A percentile compares a stretch with the other conserved stretches of the same genome.
Evolutionary conservation across 176 grass and related monocot genomes (phyloP).

Genomic region (Musa itinerans): DNA sequence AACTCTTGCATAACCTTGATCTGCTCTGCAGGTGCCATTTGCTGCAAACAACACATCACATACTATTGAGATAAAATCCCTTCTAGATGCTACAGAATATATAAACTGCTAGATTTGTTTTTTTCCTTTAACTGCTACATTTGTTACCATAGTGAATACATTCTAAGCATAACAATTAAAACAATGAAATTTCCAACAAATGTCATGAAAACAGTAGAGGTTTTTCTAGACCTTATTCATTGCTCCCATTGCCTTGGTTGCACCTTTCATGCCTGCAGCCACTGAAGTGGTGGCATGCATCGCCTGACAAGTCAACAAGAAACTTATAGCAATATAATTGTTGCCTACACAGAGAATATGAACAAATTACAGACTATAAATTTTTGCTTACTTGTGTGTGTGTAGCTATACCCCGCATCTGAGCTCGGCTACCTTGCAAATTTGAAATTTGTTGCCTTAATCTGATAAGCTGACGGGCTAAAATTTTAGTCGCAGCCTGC

Average conservation of each 20-base stretch:
- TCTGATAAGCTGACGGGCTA: slow-evolving; percentile 77
- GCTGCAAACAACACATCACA: slow-evolving; percentile 38
- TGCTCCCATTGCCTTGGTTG: slow-evolving; percentile 84
- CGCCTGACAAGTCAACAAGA: slow-evolving; percentile 38
- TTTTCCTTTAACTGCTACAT: neutral
- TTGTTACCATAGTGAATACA: neutral
- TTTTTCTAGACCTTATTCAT: slow-evolving; percentile 64
- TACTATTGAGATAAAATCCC: slow-evolving; percentile 12
- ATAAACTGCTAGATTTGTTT: neutral
- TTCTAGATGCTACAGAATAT: neutral
- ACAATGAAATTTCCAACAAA: neutral
- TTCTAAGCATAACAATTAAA: neutral
- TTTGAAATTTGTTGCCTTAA: slow-evolving; percentile 93
- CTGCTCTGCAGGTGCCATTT: slow-evolving; percentile 91
- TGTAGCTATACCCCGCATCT: slow-evolving; percentile 74
- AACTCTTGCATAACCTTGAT: slow-evolving; percentile 96
- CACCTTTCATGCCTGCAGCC: slow-evolving; percentile 75
- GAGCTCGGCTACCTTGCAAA: slow-evolving; percentile 85
- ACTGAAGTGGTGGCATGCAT: slow-evolving; percentile 91
- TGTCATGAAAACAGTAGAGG: neutral
- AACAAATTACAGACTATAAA: slow-evolving; percentile 8
- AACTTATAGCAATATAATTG: slow-evolving; percentile 13
- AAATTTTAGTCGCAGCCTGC: slow-evolving; percentile 77
- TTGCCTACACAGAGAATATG: slow-evolving; percentile 18
- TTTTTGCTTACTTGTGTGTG: slow-evolving; percentile 66